Evolutionary conservation across 768 basidiomycete species (phyloP), one percentile per base, ranked within the genome.

Genomic region (Agaricus sinodeliciosus): DNA sequence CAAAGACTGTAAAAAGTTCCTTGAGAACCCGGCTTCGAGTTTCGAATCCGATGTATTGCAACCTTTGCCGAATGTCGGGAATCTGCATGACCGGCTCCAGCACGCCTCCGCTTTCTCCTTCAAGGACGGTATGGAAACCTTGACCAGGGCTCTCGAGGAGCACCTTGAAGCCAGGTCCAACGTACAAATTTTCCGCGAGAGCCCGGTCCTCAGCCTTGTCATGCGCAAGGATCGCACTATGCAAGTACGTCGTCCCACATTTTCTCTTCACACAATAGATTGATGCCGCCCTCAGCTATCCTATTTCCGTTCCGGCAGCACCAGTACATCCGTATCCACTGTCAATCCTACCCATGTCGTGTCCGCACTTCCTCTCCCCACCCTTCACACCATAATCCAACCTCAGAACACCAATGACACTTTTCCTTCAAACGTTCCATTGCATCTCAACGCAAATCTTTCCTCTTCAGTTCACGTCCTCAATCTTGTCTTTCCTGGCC

Each of bases 381-480:
- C 69, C 36, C 68, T 90, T 16, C 60, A 73, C 37, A 36, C 60
- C 26, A 55, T 81, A 46, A 64, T 87, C 28, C 71, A 54, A 22
- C 57, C 34, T 12, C 48, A 15, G 44, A 37, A 4, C 47, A 36
- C 39, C 26, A 54, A 31, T 25, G 26, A 19, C 37, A 28, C 35
- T 53, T 44, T 31, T 8, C 18, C 12, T 36, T 16, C 31, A 37
- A 25, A 36, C 45, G 6, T 31, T 63, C 2, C 55, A 0, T 86
- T 90, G 0, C 76, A 90, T 57, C 77, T 94, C 13, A 73, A 67
- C 4, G 66, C 74, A n/a, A 93, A 90, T 63, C 78, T 85, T 0
- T 72, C 76, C 36, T 85, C 93, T 19, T 85, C 87, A 9, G 92
- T 97, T 53, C 82, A 80, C n/a, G 90, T 96, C 35, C 71, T 94